A percentile compares a stretch with the other conserved stretches of the same genome.
Conservation (phyloP, 2,329 filamentous ascomycete genomes). For the Aureobasidium sp. region DNA sequence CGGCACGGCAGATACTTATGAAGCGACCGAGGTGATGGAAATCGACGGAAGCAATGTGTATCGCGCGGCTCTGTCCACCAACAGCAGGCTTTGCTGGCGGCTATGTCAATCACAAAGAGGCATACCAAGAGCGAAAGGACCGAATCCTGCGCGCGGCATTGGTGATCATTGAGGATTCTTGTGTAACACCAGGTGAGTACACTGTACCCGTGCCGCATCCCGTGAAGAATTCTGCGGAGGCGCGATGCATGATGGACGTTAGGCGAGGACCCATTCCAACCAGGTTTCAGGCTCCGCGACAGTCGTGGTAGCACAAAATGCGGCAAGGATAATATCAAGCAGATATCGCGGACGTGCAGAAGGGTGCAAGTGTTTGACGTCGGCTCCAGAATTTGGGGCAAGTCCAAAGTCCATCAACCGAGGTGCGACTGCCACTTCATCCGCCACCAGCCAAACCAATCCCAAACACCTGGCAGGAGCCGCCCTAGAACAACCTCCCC, state of each 20-base stretch:
- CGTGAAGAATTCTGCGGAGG: conserved; percentile 12
- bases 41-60: not conserved
- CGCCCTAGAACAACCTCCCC: not conserved
- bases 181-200: not conserved
- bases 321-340: not conserved
- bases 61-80: conserved; percentile 3
- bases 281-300: conserved; percentile 9
- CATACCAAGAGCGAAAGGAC: not conserved
- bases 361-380: conserved; percentile 7
- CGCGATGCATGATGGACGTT: conserved; percentile 11
- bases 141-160: not conserved
- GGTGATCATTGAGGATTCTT: not conserved
- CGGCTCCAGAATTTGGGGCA: conserved; percentile 1
- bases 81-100: not conserved
- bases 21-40: not conserved
- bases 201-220: conserved; percentile 1
- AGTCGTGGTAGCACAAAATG: not conserved
- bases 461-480: not conserved
- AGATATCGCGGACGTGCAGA: conserved; percentile 5
- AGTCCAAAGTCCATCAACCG: conserved; percentile 5
- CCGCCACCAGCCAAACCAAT: conserved; percentile 1
- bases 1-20: conserved; percentile 10
- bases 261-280: conserved; percentile 8
- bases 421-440: conserved; percentile 2
- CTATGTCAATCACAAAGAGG: not conserved